phyloP scores from a whole-genome alignment of 2,329 filamentous ascomycete genomes.

The Cercospora canescens region DNA sequence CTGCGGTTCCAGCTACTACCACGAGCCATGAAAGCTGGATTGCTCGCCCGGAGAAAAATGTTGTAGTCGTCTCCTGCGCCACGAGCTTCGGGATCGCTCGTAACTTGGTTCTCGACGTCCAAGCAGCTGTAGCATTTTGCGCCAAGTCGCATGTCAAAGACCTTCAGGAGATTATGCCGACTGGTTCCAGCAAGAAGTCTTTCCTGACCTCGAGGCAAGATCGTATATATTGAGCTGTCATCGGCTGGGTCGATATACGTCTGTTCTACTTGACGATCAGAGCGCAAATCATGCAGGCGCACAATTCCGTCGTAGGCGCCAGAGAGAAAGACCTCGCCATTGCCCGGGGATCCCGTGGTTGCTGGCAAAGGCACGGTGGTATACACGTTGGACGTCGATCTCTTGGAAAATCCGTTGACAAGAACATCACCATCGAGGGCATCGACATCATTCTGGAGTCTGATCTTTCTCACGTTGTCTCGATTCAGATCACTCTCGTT shows the following conservation, averaged over 20 bases:
- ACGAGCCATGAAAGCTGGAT: slow-evolving; percentile 22
- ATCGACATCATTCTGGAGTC: slow-evolving; percentile 33
- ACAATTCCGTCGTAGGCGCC: slow-evolving; percentile 61
- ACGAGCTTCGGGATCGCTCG: not conserved
- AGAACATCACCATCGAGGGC: slow-evolving; percentile 15
- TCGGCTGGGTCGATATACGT: slow-evolving; percentile 59
- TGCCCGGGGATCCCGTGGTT: slow-evolving; percentile 26
- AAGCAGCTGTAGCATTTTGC: slow-evolving; percentile 35
- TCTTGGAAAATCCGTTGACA: slow-evolving; percentile 28
- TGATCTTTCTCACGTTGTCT: slow-evolving; percentile 43
- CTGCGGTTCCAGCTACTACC: slow-evolving; percentile 27
- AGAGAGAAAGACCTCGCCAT: slow-evolving; percentile 57
- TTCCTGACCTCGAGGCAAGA: slow-evolving; percentile 58
- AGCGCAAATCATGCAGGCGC: slow-evolving; percentile 62
- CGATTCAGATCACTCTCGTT: slow-evolving; percentile 45
- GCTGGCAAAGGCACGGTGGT: slow-evolving; percentile 45
- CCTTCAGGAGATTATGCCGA: slow-evolving; percentile 59
- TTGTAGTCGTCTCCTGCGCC: slow-evolving; percentile 40
- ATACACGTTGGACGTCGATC: slow-evolving; percentile 44
- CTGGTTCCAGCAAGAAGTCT: slow-evolving; percentile 58
- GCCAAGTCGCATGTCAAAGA: slow-evolving; percentile 61
- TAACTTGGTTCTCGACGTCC: slow-evolving; percentile 16
- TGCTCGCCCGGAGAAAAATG: slow-evolving; percentile 45
- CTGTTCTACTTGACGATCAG: slow-evolving; percentile 46
- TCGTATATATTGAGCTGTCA: slow-evolving; percentile 58